These are phyloP conservation scores for Gymnopilus dilepis DNA, from an alignment of 768 basidiomycete genomes.

Conservation along the genomic window DNA sequence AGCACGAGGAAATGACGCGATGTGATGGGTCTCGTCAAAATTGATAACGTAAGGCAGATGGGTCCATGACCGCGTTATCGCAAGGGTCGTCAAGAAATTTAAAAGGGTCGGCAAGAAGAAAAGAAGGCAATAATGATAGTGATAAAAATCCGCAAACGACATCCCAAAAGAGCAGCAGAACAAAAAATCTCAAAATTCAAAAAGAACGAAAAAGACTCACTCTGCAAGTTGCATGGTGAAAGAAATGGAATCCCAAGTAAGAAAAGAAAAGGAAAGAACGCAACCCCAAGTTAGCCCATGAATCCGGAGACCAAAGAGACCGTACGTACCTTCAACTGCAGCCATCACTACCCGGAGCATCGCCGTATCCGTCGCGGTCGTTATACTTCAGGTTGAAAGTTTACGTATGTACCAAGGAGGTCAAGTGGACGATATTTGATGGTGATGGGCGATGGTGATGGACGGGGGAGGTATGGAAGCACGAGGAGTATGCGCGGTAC, in stretches of 20 bases:
- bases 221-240: slow-evolving; percentile 47
- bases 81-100: slow-evolving; percentile 16
- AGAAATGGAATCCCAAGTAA: slow-evolving; percentile 3
- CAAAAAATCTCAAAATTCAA: slow-evolving; percentile 6
- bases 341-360: slow-evolving; percentile 93
- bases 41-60: no score
- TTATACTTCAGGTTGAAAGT: slow-evolving; percentile 63
- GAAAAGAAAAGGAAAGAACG: not conserved
- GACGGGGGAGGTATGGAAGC: not conserved
- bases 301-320: not conserved
- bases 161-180: slow-evolving; percentile 21
- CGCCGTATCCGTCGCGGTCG: slow-evolving; percentile 89
- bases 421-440: not conserved
- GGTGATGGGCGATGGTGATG: not conserved
- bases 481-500: not conserved
- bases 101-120: slow-evolving; percentile 11
- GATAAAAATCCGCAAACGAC: not conserved
- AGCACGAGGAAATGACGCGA: slow-evolving; percentile 7
- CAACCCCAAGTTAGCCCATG: not conserved
- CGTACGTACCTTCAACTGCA: slow-evolving; percentile 84
- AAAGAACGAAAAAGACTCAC: slow-evolving; percentile 51
- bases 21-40: no score
- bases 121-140: not conserved
- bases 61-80: slow-evolving; percentile 22
- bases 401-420: no score